Percentiles rank a stretch among this genome's conserved stretches.
These are phyloP conservation scores for Knufia petricola DNA, from an alignment of 2,329 filamentous ascomycete genomes.

Conservation along the genomic window DNA sequence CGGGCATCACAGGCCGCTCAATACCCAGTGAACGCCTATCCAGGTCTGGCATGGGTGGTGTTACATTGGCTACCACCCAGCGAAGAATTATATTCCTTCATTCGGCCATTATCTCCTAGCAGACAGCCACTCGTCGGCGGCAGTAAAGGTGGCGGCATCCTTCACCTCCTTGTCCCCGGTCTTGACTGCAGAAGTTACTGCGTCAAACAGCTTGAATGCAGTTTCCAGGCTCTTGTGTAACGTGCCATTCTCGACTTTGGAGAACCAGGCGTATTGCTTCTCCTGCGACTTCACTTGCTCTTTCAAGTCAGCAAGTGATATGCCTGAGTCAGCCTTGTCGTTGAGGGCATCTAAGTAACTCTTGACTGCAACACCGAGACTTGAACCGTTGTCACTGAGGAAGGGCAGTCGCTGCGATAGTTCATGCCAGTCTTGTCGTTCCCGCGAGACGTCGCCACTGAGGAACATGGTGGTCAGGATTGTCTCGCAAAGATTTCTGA, in stretches of 20 bases:
- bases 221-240: slow-evolving; percentile 48
- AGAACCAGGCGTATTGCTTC: slow-evolving; percentile 19
- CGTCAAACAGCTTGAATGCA: slow-evolving; percentile 57
- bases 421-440: slow-evolving; percentile 55
- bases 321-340: slow-evolving; percentile 12
- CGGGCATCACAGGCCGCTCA: too few species aligned
- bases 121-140: slow-evolving; percentile 50
- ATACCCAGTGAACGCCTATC: neutral
- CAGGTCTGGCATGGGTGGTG: neutral
- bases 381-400: slow-evolving; percentile 37
- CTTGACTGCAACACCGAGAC: slow-evolving; percentile 39
- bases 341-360: slow-evolving; percentile 37
- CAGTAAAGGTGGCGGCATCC: slow-evolving; percentile 47
- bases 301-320: slow-evolving; percentile 1
- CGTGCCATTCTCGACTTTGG: slow-evolving; percentile 16
- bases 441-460: slow-evolving; percentile 65
- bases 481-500: slow-evolving; percentile 77
- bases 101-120: neutral
- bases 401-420: slow-evolving; percentile 52
- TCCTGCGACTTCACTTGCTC: slow-evolving; percentile 18
- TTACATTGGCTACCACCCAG: neutral
- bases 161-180: slow-evolving; percentile 43
- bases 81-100: neutral
- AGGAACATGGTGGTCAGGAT: slow-evolving; percentile 72
- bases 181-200: slow-evolving; percentile 46